Percentiles rank a stretch among this genome's conserved stretches.
phyloP scores from a whole-genome alignment of 441 rosid genomes.

The Corymbia citriodora region DNA sequence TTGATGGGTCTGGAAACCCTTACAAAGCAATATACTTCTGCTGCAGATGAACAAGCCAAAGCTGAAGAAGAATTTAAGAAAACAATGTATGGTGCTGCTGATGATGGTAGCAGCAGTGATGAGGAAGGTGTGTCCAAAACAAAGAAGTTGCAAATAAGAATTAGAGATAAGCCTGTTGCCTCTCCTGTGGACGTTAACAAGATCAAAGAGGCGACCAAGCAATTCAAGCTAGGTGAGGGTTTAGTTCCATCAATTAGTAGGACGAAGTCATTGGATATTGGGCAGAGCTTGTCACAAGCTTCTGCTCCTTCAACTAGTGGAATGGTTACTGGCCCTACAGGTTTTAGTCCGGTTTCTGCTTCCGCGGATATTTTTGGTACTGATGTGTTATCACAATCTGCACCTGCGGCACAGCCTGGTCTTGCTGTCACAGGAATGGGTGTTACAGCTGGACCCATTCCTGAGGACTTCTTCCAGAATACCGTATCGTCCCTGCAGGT shows the following conservation, averaged over 20 bases:
- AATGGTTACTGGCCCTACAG: slow-evolving; percentile 30
- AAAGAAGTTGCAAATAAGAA: slow-evolving; percentile 77
- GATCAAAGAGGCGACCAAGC: slow-evolving; percentile 92
- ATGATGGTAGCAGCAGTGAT: slow-evolving; percentile 95
- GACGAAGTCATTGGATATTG: slow-evolving; percentile 7
- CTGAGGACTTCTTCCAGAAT: slow-evolving; percentile 94
- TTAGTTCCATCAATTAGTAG: slow-evolving; percentile 58
- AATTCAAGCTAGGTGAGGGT: slow-evolving; percentile 82
- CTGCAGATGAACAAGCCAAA: slow-evolving; percentile 84
- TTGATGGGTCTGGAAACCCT: slow-evolving; percentile 85
- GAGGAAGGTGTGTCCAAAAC: slow-evolving; percentile 79
- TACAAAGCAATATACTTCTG: slow-evolving; percentile 30
- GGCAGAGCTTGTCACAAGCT: slow-evolving; percentile 34
- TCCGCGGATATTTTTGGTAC: slow-evolving; percentile 62
- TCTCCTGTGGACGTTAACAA: slow-evolving; percentile 85
- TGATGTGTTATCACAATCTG: slow-evolving; percentile 42
- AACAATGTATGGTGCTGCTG: slow-evolving; percentile 70
- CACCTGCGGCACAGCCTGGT: slow-evolving; percentile 48
- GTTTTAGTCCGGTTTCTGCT: slow-evolving; percentile 23
- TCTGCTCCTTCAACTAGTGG: slow-evolving; percentile 25
- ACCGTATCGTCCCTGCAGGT: slow-evolving; percentile 87
- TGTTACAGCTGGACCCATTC: slow-evolving; percentile 62
- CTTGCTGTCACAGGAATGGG: slow-evolving; percentile 36
- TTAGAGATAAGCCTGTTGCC: slow-evolving; percentile 78
- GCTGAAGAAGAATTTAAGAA: slow-evolving; percentile 99